phyloP scores from a whole-genome alignment of 2,329 filamentous ascomycete species.

The Hysterium pulicare region DNA sequence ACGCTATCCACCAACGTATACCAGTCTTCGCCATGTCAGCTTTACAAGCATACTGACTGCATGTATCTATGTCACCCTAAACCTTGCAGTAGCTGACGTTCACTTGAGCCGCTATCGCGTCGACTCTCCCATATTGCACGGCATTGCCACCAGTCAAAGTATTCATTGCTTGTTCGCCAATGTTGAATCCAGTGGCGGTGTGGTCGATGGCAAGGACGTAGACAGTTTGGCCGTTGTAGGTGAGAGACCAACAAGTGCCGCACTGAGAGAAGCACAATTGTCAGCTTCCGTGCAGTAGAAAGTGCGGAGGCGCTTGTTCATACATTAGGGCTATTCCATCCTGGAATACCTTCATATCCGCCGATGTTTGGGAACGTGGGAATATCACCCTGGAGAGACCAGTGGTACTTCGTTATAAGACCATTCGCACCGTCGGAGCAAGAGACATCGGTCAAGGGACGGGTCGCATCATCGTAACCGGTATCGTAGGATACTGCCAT shows the following conservation, averaged over 20 bases:
- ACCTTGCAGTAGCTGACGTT: conserved; percentile 34
- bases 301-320: neutral
- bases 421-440: conserved; percentile 69
- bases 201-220: conserved; percentile 50
- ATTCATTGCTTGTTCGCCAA: conserved; percentile 49
- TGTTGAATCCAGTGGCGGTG: conserved; percentile 47
- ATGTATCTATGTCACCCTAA: too few relatives aligned
- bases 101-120: conserved; percentile 39
- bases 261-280: conserved; percentile 33
- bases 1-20: neutral
- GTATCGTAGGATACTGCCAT: conserved; percentile 64
- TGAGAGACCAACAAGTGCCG: conserved; percentile 52
- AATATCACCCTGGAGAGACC: conserved; percentile 47
- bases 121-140: conserved; percentile 42
- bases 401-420: conserved; percentile 60
- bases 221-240: conserved; percentile 47
- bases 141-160: conserved; percentile 48
- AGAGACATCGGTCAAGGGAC: conserved; percentile 56
- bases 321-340: conserved; percentile 39
- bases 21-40: neutral
- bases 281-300: neutral
- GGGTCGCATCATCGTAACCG: conserved; percentile 62
- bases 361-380: conserved; percentile 50
- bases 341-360: conserved; percentile 46
- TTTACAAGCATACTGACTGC: neutral